phyloP scores from a whole-genome alignment of 106 monocot species.

The Dendrobium officinale region DNA sequence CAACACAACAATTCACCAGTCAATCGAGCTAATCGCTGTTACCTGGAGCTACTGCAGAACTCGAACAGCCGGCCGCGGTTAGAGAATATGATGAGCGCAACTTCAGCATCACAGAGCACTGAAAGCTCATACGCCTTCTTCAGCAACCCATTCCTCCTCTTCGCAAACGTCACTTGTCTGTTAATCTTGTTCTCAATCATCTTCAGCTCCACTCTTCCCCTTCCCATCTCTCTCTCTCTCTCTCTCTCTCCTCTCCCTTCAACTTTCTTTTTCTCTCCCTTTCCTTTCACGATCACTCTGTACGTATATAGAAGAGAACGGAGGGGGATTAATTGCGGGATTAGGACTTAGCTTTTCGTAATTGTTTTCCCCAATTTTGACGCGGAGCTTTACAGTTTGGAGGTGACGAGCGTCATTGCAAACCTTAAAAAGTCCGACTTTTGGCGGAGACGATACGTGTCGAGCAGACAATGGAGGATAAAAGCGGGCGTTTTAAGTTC shows the following conservation, averaged over 20 bases:
- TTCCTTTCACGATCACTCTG: background rate
- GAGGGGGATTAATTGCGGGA: background rate
- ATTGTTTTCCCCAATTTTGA: background rate
- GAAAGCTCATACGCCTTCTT: slow-evolving; percentile 11
- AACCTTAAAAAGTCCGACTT: slow-evolving; percentile 1
- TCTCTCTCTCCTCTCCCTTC: background rate
- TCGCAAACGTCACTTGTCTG: slow-evolving; percentile 4
- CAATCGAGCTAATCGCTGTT: background rate
- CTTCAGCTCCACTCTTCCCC: slow-evolving; percentile 10
- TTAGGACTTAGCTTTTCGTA: background rate
- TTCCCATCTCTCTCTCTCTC: background rate
- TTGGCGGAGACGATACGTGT: background rate
- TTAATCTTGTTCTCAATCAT: slow-evolving; percentile 10
- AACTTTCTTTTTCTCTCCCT: background rate
- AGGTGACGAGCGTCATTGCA: background rate
- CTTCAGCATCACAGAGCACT: slow-evolving; percentile 10
- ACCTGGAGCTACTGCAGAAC: slow-evolving; percentile 11
- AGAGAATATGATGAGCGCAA: slow-evolving; percentile 5
- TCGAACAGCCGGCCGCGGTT: slow-evolving; percentile 6
- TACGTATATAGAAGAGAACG: background rate
- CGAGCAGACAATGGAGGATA: background rate
- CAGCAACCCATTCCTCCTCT: slow-evolving; percentile 8
- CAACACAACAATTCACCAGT: background rate
- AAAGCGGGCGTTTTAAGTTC: background rate
- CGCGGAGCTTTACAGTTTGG: background rate